Percentiles rank a stretch among this genome's conserved stretches.
phyloP scores from a whole-genome alignment of 2,329 filamentous ascomycete species.

The Ophiostoma ips region DNA sequence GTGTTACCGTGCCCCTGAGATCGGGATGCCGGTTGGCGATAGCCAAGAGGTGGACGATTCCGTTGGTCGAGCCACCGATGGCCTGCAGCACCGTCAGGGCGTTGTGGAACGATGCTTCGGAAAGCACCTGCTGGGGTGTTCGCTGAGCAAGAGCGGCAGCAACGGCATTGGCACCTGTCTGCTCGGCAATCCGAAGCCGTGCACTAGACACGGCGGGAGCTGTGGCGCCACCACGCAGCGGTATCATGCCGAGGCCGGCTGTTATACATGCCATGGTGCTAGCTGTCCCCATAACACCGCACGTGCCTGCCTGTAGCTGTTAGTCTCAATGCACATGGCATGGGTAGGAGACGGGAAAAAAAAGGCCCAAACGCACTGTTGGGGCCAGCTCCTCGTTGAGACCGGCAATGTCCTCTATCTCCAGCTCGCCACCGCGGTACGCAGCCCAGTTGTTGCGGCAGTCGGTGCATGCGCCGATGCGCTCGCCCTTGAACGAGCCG shows the following conservation, averaged over 20 bases:
- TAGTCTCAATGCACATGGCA: neutral
- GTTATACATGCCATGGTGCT: conserved; percentile 82
- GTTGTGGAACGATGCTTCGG: conserved; percentile 66
- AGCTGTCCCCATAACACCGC: conserved; percentile 84
- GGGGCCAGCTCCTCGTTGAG: conserved; percentile 63
- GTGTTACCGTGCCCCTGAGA: conserved; percentile 46
- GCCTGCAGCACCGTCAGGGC: conserved; percentile 78
- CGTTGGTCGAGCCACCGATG: conserved; percentile 70
- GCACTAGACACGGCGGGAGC: conserved; percentile 66
- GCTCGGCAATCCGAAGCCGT: conserved; percentile 68
- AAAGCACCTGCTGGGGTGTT: conserved; percentile 55
- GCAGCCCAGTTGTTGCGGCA: conserved; percentile 62
- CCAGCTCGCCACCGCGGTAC: conserved; percentile 50
- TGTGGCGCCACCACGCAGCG: conserved; percentile 57
- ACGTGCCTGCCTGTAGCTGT: conserved; percentile 46
- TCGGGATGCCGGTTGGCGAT: conserved; percentile 62
- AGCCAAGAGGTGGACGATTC: conserved; percentile 72
- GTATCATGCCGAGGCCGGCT: conserved; percentile 67
- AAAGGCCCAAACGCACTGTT: conserved; percentile 27
- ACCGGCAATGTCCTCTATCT: conserved; percentile 56
- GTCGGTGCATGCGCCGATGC: conserved; percentile 62
- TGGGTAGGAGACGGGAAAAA: too few relatives aligned
- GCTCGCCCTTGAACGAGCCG: conserved; percentile 46
- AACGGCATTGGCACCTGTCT: conserved; percentile 56
- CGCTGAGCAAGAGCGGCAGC: conserved; percentile 51